Evolutionary conservation across 305 asterid species (phyloP).

Genomic region (Fraxinus ornus): DNA sequence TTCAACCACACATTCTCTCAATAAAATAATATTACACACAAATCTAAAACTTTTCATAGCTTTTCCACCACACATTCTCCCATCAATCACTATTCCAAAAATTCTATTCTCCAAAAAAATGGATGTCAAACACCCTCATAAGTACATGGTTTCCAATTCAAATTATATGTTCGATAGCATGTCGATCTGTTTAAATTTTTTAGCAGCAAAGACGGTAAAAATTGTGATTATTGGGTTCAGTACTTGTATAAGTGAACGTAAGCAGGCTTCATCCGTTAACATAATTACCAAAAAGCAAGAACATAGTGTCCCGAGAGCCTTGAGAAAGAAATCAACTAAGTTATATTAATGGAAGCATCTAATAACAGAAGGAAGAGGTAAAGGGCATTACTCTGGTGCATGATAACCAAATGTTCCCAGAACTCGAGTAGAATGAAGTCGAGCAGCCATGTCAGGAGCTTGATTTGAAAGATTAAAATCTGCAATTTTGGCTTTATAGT

Average conservation of each 20-base stretch:
- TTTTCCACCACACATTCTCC: no score
- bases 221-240: background rate
- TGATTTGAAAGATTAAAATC: constrained; percentile 93
- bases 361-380: background rate
- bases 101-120: no score
- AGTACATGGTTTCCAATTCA: no score
- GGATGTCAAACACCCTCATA: no score
- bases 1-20: no score
- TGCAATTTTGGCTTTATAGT: constrained; percentile 80
- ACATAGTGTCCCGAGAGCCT: background rate
- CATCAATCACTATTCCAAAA: no score
- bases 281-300: background rate
- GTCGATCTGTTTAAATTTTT: background rate
- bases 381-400: constrained; percentile 34
- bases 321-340: background rate
- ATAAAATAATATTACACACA: no score
- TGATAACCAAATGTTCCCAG: constrained; percentile 93
- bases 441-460: constrained; percentile 98
- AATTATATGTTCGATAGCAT: background rate
- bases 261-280: background rate
- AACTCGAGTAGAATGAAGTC: constrained; percentile 89
- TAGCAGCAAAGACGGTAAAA: background rate
- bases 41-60: no score
- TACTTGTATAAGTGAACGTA: background rate
- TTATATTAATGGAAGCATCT: background rate